Base-by-base conservation (phyloP, 257 asterid species). In the Fraxinus quadrangulata region DNA sequence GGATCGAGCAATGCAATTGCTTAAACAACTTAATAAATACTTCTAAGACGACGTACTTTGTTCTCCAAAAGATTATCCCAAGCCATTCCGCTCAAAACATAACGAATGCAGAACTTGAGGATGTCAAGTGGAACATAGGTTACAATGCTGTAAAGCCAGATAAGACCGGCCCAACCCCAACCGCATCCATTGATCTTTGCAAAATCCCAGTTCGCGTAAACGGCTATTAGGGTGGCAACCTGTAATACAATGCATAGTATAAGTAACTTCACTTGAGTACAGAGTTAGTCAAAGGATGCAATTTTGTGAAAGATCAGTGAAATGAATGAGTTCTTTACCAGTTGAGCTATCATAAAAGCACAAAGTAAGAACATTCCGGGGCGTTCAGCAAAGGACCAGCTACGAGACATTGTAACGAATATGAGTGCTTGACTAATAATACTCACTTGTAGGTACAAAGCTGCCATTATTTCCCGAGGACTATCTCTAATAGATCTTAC, bases 151-250 rank as follows among this genome's bases (percentile, higher is more conserved):
- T 83, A 94, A 70, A 94, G 85, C 98, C 98, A 92, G 72, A 92
- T 85, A 9, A 92, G 97, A 4, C 98, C 98, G 0, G 98, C 98
- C 98, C 98, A 94, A 47, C 97, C 97, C 97, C 98, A 92, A 0
- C 97, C 97, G 24, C 94, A 86, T 67, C 98, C 98, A 59, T 83
- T 81, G 28, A 94, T 91, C 82, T 89, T 89, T 26, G 98, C 98
- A 67, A 94, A 92, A n/a, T 76, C 79, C 98, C 97, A 92, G 80
- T 91, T 81, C 3, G 98, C 97, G 73, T 92, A 94, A 5, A 94
- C 98, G 2, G 97, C 98, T 65, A 94, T 89, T 1, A 90, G 77
- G 12, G 98, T 94, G 1, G 98, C 98, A 37, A 90, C 94, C 97
- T 92, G 83, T 75, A 79, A 47, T 47, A 12, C 3, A 14, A 13